Conservation (phyloP, 2,329 filamentous ascomycete species). For the Rhinocladiella similis region DNA sequence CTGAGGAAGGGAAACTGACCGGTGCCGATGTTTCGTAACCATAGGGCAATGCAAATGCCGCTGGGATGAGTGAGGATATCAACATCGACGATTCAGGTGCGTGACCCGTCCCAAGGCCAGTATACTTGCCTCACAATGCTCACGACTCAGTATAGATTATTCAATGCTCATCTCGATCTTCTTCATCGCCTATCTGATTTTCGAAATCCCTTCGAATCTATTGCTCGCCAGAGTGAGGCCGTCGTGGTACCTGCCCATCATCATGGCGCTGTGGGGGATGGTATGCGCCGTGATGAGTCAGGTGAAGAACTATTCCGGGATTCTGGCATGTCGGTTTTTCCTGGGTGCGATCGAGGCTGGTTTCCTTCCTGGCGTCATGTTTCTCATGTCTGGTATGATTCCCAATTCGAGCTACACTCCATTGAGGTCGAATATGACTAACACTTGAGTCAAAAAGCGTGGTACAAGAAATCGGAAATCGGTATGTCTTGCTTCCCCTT, state of each 20-base stretch:
- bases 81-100: not conserved
- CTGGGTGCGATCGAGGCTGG: constrained; percentile 55
- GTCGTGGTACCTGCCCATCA: constrained; percentile 42
- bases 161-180: constrained; percentile 40
- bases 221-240: constrained; percentile 37
- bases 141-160: not conserved
- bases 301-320: constrained; percentile 47
- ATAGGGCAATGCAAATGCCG: constrained; percentile 8
- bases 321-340: constrained; percentile 46
- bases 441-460: constrained; percentile 30
- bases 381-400: constrained; percentile 56
- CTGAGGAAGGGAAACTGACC: not conserved
- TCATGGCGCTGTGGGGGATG: constrained; percentile 36
- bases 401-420: no score
- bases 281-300: constrained; percentile 36
- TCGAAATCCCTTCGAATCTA: constrained; percentile 26
- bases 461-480: constrained; percentile 63
- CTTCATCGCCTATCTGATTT: constrained; percentile 48
- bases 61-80: constrained; percentile 6
- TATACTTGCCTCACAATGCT: not conserved
- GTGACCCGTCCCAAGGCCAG: no score
- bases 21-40: not conserved
- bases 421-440: no score
- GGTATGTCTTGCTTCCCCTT: constrained; percentile 53
- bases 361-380: constrained; percentile 56